phyloP scores from a whole-genome alignment of 176 grass and related monocot genomes.

The Juncus effusus region DNA sequence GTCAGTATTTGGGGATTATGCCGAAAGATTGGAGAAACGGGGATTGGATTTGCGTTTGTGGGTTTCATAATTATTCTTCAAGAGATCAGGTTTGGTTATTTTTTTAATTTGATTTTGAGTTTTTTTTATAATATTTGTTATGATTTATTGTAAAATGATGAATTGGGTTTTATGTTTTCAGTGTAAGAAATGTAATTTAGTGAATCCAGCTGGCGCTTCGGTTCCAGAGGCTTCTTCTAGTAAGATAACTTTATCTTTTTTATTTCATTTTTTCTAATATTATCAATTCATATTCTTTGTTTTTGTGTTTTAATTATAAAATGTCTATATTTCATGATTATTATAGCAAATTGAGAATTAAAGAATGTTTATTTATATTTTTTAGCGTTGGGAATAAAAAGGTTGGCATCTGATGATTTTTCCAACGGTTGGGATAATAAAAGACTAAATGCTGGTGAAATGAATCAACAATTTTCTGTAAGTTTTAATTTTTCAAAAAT shows the following conservation, averaged over 20 bases:
- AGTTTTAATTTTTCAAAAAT: background rate
- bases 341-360: background rate
- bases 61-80: slow-evolving; percentile 96
- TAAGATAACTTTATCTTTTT: slow-evolving; percentile 38
- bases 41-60: slow-evolving; percentile 95
- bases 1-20: slow-evolving; percentile 45
- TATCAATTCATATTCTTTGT: background rate
- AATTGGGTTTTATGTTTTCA: slow-evolving; percentile 38
- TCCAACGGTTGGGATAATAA: slow-evolving; percentile 78
- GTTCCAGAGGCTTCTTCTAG: slow-evolving; percentile 61
- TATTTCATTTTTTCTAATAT: slow-evolving; percentile 4
- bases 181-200: slow-evolving; percentile 87
- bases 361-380: slow-evolving; percentile 16
- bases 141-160: slow-evolving; percentile 1
- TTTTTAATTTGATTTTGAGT: slow-evolving; percentile 18
- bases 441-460: slow-evolving; percentile 79
- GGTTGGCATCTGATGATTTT: slow-evolving; percentile 80
- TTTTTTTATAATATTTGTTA: slow-evolving; percentile 22
- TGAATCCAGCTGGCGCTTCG: slow-evolving; percentile 50
- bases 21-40: slow-evolving; percentile 85
- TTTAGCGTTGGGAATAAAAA: slow-evolving; percentile 75
- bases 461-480: slow-evolving; percentile 28
- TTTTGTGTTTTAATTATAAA: background rate
- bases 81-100: slow-evolving; percentile 51
- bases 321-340: background rate